Evolutionary conservation across 768 basidiomycete species (phyloP), one percentile per base, ranked within the genome.

Genomic region (Naganishia antarctica): DNA sequence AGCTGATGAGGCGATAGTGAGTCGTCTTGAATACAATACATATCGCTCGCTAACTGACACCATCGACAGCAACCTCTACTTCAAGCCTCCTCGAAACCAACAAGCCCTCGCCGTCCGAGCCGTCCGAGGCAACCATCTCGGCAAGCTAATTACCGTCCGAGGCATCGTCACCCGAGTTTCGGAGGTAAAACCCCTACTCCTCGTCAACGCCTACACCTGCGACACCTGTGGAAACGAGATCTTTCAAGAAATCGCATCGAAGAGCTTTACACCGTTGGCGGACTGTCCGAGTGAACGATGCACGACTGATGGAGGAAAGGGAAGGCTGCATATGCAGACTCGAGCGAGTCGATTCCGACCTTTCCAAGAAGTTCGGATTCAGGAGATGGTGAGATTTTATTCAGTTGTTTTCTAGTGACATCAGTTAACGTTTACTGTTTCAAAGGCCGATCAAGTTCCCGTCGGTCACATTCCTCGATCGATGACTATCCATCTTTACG

Each of bases 161-260:
- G 96, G 96, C 61, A 98, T 99, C 70, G 91, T 98, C 60, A 99
- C 92, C 31, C 91, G 96, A 67, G 92, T 99, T 3, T 97, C 93
- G 3, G 96, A 98, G 80, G 96, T 99, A 75, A 98, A 98, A 75
- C 96, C 96, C 11, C 85, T 98, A 18, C 84, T 99, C 15, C 87
- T 90, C 74, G 92, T 98, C 73, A 96, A 94, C 78, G 96, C 94
- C 31, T 99, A 98, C 78, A 93, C 91, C 0, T 98, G 96, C 79
- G 96, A 98, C 74, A 86, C 91, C 65, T 99, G 96, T 76, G 96
- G 96, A 47, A 90, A 91, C 45, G 96, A 99, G 78, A 94, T 92
- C 29, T 99, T 99, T 82, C 93, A 98, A 77, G 92, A 98, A 72
- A 92, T 99, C 64, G 86, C 87, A 11, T 85, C 86, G 73, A 93